Conservation (phyloP, 192 early-diverging fungal genomes). For the Dissophora globulifera region DNA sequence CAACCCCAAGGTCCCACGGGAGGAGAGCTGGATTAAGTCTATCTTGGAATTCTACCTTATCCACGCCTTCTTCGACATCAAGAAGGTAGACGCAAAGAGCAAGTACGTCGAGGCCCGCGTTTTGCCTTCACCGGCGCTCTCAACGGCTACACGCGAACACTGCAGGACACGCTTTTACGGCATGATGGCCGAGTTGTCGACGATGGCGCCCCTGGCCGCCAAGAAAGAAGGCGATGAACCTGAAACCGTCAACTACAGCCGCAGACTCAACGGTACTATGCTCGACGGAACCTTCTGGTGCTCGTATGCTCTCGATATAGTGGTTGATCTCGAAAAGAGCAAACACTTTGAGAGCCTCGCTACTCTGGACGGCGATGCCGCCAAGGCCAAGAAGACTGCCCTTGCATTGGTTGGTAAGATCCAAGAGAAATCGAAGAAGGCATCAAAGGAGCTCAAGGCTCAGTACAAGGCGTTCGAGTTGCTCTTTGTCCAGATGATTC, state of each 20-base stretch:
- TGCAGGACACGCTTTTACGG: slow-evolving; percentile 71
- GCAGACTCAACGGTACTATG: slow-evolving; percentile 64
- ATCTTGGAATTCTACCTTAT: slow-evolving; percentile 77
- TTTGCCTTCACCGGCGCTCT: slow-evolving; percentile 66
- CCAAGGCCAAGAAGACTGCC: slow-evolving; percentile 52
- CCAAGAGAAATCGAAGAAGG: slow-evolving; percentile 47
- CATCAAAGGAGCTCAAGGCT: slow-evolving; percentile 52
- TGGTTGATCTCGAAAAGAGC: slow-evolving; percentile 56
- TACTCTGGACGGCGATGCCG: slow-evolving; percentile 54
- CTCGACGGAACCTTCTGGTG: slow-evolving; percentile 71
- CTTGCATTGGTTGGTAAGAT: slow-evolving; percentile 55
- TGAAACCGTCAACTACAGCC: slow-evolving; percentile 50
- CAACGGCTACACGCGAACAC: slow-evolving; percentile 63
- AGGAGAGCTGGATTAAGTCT: slow-evolving; percentile 74
- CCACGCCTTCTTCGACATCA: slow-evolving; percentile 78
- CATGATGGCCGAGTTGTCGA: slow-evolving; percentile 76
- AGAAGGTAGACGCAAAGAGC: slow-evolving; percentile 56
- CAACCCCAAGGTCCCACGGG: slow-evolving; percentile 77
- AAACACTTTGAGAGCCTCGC: slow-evolving; percentile 50
- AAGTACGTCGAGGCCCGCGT: slow-evolving; percentile 54
- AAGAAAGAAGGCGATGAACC: slow-evolving; percentile 48
- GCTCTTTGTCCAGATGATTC: slow-evolving; percentile 73
- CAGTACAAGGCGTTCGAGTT: slow-evolving; percentile 77
- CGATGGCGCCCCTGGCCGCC: slow-evolving; percentile 56
- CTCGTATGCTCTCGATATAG: slow-evolving; percentile 60